Evolutionary conservation across 345 rosid genomes (phyloP).

Genomic region (Corchorus capsularis): DNA sequence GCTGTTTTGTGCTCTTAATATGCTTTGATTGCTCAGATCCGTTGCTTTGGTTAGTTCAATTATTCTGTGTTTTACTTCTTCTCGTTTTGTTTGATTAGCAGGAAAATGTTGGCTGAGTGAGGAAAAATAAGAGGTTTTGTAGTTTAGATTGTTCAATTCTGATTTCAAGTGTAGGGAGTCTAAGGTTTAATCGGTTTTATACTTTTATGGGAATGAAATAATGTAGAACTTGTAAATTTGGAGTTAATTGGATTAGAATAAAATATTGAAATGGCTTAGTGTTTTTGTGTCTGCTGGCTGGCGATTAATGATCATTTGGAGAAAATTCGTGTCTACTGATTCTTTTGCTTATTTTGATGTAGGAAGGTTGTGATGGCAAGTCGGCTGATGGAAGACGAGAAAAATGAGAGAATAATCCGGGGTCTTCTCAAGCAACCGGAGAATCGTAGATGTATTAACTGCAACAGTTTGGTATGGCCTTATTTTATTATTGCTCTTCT

Average conservation of each 20-base stretch:
- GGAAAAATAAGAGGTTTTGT: background rate
- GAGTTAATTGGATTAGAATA: constrained; percentile 11
- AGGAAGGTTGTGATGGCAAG: constrained; percentile 51
- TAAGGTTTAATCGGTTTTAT: background rate
- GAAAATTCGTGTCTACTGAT: constrained; percentile 1
- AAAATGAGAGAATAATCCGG: constrained; percentile 77
- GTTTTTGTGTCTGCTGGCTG: background rate
- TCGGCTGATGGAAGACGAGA: constrained; percentile 87
- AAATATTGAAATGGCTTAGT: background rate
- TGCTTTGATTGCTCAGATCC: constrained; percentile 39
- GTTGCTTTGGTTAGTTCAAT: constrained; percentile 24
- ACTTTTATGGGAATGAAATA: background rate
- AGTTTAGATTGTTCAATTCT: background rate
- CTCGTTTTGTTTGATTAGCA: background rate
- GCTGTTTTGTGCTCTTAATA: constrained; percentile 4
- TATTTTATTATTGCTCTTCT: background rate
- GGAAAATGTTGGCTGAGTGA: background rate
- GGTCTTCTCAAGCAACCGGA: constrained; percentile 85
- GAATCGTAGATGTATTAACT: constrained; percentile 89
- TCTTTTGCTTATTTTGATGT: constrained; percentile 14
- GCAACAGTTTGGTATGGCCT: constrained; percentile 78
- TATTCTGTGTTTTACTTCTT: background rate
- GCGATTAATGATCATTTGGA: constrained; percentile 12
- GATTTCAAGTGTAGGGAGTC: background rate
- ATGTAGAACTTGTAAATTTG: background rate